phyloP scores from a whole-genome alignment of 805 yeast species.

The Tetrapisispora iriomotensis region DNA sequence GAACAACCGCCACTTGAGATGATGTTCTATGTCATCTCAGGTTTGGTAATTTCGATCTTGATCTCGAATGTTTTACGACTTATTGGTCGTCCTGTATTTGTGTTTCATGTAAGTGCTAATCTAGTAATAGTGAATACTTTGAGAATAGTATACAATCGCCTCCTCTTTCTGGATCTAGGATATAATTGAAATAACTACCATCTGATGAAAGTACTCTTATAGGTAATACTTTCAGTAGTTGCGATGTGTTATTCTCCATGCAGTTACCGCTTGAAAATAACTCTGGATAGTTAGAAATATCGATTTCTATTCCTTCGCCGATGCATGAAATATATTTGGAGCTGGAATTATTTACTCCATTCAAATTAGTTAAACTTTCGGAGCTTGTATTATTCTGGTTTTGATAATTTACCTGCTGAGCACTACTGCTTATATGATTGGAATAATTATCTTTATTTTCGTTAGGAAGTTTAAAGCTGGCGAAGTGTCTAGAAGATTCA shows the following conservation, averaged over 20 bases:
- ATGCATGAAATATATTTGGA: constrained; percentile 18
- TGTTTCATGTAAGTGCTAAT: not conserved
- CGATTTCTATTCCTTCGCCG: constrained; percentile 30
- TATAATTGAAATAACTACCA: constrained; percentile 74
- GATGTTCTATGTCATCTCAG: too few relatives aligned
- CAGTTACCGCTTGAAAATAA: constrained; percentile 11
- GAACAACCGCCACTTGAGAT: too few relatives aligned
- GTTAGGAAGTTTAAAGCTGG: constrained; percentile 67
- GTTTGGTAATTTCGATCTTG: too few relatives aligned
- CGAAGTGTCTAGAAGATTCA: constrained; percentile 88
- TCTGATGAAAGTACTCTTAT: constrained; percentile 67
- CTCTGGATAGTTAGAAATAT: constrained; percentile 24
- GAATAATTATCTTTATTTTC: constrained; percentile 4
- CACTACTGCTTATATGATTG: not conserved
- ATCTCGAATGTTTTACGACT: too few relatives aligned
- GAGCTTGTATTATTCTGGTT: not conserved
- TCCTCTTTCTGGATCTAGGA: constrained; percentile 29
- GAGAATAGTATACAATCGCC: constrained; percentile 81
- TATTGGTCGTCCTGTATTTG: not conserved
- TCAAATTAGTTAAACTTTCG: not conserved
- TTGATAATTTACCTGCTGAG: not conserved
- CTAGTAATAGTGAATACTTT: constrained; percentile 47
- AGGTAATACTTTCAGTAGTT: constrained; percentile 28
- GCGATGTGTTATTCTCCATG: not conserved
- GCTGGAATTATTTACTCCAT: not conserved